A percentile compares a stretch with the other conserved stretches of the same genome.
These are phyloP conservation scores for Bacterosira constricta DNA, from an alignment of 108 stramenopile genomes.

Conservation along the genomic window DNA sequence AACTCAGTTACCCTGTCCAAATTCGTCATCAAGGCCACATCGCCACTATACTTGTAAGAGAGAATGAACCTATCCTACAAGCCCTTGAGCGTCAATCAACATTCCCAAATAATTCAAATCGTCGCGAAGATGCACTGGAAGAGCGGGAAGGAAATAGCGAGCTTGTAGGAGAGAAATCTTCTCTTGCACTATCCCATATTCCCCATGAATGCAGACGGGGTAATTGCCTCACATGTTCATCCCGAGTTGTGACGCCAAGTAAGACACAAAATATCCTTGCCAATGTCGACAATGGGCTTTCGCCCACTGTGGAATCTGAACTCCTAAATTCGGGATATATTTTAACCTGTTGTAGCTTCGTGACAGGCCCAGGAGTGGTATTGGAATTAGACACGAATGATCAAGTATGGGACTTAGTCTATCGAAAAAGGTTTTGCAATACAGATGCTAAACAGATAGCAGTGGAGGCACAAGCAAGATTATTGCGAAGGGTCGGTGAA, in stretches of 20 bases:
- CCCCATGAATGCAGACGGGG: conserved; percentile 79
- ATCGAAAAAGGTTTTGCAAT: conserved; percentile 42
- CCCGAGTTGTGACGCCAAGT: background rate
- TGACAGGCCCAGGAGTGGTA: conserved; percentile 59
- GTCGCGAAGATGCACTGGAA: no score
- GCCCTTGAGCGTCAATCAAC: conserved; percentile 47
- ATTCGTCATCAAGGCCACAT: conserved; percentile 37
- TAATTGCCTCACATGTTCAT: conserved; percentile 77
- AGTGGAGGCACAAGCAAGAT: conserved; percentile 47
- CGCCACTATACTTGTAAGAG: conserved; percentile 26
- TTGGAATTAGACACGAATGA: conserved; percentile 62
- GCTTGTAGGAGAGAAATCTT: no score
- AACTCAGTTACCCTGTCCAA: conserved; percentile 24
- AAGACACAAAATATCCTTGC: conserved; percentile 9
- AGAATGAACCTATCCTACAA: conserved; percentile 42
- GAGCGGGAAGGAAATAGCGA: no score
- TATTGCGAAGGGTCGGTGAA: conserved; percentile 32
- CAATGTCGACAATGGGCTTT: conserved; percentile 59
- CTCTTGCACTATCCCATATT: conserved; percentile 54
- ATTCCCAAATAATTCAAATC: background rate
- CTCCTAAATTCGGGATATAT: conserved; percentile 52
- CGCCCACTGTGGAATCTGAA: conserved; percentile 52
- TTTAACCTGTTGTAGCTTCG: conserved; percentile 63
- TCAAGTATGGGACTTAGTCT: conserved; percentile 61
- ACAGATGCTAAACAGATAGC: conserved; percentile 36